Conservation (phyloP, 2,329 filamentous ascomycete genomes). For the Talaromyces amestolkiae region DNA sequence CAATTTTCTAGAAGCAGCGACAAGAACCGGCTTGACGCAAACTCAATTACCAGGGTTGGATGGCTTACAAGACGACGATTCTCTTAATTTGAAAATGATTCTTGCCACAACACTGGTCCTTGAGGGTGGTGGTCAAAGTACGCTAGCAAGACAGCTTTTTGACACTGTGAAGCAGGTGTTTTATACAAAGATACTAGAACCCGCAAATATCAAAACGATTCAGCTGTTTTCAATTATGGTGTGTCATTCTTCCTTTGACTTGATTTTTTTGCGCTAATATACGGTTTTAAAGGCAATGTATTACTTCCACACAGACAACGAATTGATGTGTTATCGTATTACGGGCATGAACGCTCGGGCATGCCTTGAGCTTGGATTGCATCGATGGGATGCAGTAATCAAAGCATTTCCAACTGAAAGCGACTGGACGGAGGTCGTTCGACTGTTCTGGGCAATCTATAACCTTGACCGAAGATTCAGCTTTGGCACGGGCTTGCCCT, state of each 20-base stretch:
- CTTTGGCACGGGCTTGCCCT: constrained; percentile 84
- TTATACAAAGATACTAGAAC: constrained; percentile 61
- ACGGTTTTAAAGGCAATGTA: constrained; percentile 60
- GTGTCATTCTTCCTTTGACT: constrained; percentile 20
- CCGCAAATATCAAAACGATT: constrained; percentile 58
- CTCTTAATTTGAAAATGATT: constrained; percentile 76
- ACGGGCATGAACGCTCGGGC: constrained; percentile 79
- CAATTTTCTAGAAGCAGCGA: constrained; percentile 68
- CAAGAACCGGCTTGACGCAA: constrained; percentile 58
- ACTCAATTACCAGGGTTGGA: constrained; percentile 55
- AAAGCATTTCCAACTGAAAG: constrained; percentile 65
- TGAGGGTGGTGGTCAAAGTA: constrained; percentile 75
- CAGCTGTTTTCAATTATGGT: constrained; percentile 55
- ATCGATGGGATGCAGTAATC: constrained; percentile 70
- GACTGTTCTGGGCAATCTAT: constrained; percentile 83
- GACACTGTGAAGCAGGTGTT: constrained; percentile 70
- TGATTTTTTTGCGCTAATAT: not conserved
- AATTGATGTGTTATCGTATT: constrained; percentile 79
- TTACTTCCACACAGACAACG: constrained; percentile 81
- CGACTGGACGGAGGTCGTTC: constrained; percentile 65
- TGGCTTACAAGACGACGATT: constrained; percentile 60
- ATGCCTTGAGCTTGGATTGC: constrained; percentile 78
- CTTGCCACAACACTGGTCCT: constrained; percentile 74
- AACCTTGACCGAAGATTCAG: constrained; percentile 84
- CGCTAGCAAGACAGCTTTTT: constrained; percentile 70